phyloP scores from a whole-genome alignment of 805 yeast genomes.

The Starmera dryadoides region DNA sequence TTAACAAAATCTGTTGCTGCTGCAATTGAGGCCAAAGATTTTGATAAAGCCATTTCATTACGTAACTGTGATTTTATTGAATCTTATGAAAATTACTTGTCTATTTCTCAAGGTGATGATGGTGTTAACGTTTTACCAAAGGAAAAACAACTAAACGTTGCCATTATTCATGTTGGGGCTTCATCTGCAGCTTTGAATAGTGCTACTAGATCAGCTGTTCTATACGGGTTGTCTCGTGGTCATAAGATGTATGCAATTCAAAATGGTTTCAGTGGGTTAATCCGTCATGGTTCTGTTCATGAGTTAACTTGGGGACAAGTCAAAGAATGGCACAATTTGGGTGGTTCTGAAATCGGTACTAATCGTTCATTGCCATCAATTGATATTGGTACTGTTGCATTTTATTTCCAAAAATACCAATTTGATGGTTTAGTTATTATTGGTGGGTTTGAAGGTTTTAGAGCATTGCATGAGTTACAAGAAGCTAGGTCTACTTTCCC shows the following conservation, averaged over 20 bases:
- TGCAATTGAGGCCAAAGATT: conserved; percentile 74
- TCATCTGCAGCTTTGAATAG: conserved; percentile 96
- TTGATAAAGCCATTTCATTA: conserved; percentile 77
- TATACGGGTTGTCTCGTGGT: conserved; percentile 83
- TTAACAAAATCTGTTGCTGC: conserved; percentile 85
- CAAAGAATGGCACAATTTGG: conserved; percentile 80
- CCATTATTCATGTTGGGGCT: conserved; percentile 90
- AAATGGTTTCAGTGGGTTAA: conserved; percentile 89
- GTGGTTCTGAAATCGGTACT: conserved; percentile 97
- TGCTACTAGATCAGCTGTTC: conserved; percentile 85
- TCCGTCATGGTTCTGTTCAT: conserved; percentile 79
- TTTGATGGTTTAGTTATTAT: conserved; percentile 86
- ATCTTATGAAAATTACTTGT: conserved; percentile 62
- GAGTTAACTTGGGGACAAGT: conserved; percentile 78
- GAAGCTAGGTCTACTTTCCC: conserved; percentile 76
- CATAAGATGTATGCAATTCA: conserved; percentile 87
- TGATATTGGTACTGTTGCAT: conserved; percentile 88
- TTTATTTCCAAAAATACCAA: conserved; percentile 79
- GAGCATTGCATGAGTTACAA: conserved; percentile 73
- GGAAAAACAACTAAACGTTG: conserved; percentile 61
- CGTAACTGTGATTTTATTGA: conserved; percentile 88
- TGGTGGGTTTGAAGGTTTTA: conserved; percentile 98
- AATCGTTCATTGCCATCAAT: conserved; percentile 76
- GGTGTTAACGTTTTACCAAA: conserved; percentile 53
- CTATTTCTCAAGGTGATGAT: conserved; percentile 62